phyloP scores from a whole-genome alignment of 73 alveolate species.

The Paramecium pentaurelia region DNA sequence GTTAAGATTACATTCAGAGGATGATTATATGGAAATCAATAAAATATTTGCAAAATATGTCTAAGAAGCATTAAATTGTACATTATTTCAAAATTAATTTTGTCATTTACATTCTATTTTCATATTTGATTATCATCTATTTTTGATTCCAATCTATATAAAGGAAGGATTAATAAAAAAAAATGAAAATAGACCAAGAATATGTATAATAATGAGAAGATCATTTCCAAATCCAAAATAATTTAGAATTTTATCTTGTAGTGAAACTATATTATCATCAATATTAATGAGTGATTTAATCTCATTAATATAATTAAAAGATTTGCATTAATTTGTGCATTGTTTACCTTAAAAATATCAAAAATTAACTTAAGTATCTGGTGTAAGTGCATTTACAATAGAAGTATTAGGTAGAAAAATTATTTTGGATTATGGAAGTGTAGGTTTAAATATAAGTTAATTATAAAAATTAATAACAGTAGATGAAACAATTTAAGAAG shows the following conservation, averaged over 20 bases:
- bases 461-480: background rate
- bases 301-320: background rate
- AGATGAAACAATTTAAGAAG: background rate
- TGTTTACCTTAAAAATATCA: background rate
- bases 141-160: background rate
- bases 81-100: background rate
- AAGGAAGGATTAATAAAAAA: background rate
- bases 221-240: background rate
- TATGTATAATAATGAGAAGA: background rate
- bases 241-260: background rate
- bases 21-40: background rate
- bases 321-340: background rate
- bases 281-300: background rate
- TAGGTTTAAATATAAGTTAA: background rate
- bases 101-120: background rate
- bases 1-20: background rate
- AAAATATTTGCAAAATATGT: background rate
- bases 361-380: background rate
- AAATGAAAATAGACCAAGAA: background rate
- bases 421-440: background rate
- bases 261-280: background rate
- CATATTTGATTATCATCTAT: slow-evolving; percentile 4
- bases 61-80: background rate
- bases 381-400: background rate
- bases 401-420: slow-evolving; percentile 13